These are phyloP conservation scores for Mycosphaerella sp. DNA, from an alignment of 2,329 filamentous ascomycete genomes.

Conservation along the genomic window DNA sequence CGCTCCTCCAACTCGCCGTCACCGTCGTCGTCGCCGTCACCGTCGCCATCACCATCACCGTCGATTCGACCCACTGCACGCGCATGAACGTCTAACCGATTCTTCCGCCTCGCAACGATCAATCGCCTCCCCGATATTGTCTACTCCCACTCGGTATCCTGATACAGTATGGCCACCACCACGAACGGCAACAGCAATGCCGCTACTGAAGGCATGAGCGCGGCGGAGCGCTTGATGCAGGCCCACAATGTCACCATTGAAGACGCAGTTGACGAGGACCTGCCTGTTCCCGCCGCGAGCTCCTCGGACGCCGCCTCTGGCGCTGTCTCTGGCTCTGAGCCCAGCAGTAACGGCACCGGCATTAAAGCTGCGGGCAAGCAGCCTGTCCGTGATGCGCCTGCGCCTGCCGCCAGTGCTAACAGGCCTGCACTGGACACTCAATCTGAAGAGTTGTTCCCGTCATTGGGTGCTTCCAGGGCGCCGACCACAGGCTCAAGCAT, in stretches of 20 bases:
- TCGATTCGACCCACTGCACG: slow-evolving; percentile 10
- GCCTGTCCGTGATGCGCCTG: slow-evolving; percentile 47
- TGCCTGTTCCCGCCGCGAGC: slow-evolving; percentile 45
- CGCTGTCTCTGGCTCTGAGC: slow-evolving; percentile 30
- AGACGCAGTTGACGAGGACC: slow-evolving; percentile 74
- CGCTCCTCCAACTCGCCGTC: too few relatives aligned
- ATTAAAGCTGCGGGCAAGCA: slow-evolving; percentile 64
- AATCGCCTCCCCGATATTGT: slow-evolving; percentile 12
- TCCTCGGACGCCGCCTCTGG: slow-evolving; percentile 42
- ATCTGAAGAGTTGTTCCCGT: slow-evolving; percentile 90
- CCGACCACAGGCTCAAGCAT: slow-evolving; percentile 58
- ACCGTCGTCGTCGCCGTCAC: not conserved
- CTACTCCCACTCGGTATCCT: slow-evolving; percentile 17
- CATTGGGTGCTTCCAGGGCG: slow-evolving; percentile 69
- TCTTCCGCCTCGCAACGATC: slow-evolving; percentile 1
- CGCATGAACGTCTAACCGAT: slow-evolving; percentile 14
- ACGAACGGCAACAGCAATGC: slow-evolving; percentile 20
- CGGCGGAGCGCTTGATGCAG: slow-evolving; percentile 50
- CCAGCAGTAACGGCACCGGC: slow-evolving; percentile 43
- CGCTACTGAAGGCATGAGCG: slow-evolving; percentile 35
- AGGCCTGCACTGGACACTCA: slow-evolving; percentile 62
- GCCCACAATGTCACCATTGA: slow-evolving; percentile 63
- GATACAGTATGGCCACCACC: slow-evolving; percentile 24
- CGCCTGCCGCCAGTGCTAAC: slow-evolving; percentile 19
- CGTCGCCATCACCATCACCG: not conserved